Evolutionary conservation across 176 grass and related monocot genomes (phyloP), one percentile per base, ranked within the genome.

Genomic region (Carex littledalei): DNA sequence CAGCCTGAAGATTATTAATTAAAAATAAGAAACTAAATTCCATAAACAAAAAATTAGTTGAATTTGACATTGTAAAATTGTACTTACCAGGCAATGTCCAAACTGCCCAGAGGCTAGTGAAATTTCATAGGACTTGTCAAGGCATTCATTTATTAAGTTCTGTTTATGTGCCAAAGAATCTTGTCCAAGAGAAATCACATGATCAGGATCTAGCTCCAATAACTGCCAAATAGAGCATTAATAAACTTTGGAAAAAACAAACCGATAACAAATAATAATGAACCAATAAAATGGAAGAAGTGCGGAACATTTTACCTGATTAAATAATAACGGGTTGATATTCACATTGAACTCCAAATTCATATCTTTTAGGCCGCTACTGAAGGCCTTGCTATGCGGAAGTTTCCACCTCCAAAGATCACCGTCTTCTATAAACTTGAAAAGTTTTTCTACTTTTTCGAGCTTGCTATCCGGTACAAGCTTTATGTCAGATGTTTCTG

Each of bases 391-490:
- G 83, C 95, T 98, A 85, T 92, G 49, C 2, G 88, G 86, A 88
- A 98, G 82, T 63, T 82, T 79, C 91, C 95, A 98, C 69, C 85
- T 92, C 91, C 91, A 98, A 24, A 98, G 80, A 90, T 98, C 95
- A 29, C 84, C 91, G 80, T 98, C 95, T 84, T 98, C 95, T 49
- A 98, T 90, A 86, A 93, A 93, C 55, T 90, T 90, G 80, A 91
- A 98, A 84, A 98, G 91, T 54, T 81, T 92, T n/a, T 90, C 65
- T 20, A 98, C 88, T 2, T 41, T 93, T 86, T 93, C 89, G 79
- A 88, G 35, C 79, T 92, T 93, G 61, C 82, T 68, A 21, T 89
- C 89, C 18, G 89, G 88, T 57, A 98, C 35, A 80, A 89, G 87
- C 65, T 90, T 91, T 11, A 70, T 5, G 10, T 78, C 63, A 15